Percentiles rank a stretch among this genome's conserved stretches.
These are phyloP conservation scores for Lactarius vividus DNA, from an alignment of 768 basidiomycete species.

Conservation along the genomic window DNA sequence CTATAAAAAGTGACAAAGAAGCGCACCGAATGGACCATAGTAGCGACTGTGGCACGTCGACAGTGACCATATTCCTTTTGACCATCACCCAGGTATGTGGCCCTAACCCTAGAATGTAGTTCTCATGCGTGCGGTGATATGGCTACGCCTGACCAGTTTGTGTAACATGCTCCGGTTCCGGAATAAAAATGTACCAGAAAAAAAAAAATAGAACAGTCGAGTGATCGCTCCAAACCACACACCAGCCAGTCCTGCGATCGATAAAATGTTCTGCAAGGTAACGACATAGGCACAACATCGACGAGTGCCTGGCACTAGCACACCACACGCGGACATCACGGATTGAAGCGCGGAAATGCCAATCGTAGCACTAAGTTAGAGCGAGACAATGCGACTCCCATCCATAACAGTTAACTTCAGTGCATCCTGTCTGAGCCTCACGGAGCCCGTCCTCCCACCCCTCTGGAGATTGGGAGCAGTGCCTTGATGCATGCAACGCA, in stretches of 20 bases:
- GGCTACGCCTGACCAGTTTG: too few relatives aligned
- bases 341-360: not conserved
- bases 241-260: not conserved
- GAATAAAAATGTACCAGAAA: too few relatives aligned
- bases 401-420: not conserved
- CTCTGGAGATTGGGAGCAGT: not conserved
- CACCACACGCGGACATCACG: not conserved
- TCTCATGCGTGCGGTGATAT: not conserved
- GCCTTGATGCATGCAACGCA: not conserved
- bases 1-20: not conserved
- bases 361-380: not conserved
- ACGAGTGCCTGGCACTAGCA: not conserved
- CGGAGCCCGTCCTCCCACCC: not conserved
- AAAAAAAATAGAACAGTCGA: not conserved
- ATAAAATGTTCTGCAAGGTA: not conserved
- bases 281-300: not conserved
- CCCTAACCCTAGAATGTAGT: not conserved
- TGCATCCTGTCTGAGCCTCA: not conserved
- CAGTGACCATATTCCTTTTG: not conserved
- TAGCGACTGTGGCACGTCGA: not conserved
- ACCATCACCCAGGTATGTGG: not conserved
- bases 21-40: not conserved
- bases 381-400: not conserved
- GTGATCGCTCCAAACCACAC: not conserved
- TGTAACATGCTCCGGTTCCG: too few relatives aligned